A percentile compares a stretch with the other conserved stretches of the same genome.
Evolutionary conservation across 768 basidiomycete genomes (phyloP).

Genomic region (Russula abietina): DNA sequence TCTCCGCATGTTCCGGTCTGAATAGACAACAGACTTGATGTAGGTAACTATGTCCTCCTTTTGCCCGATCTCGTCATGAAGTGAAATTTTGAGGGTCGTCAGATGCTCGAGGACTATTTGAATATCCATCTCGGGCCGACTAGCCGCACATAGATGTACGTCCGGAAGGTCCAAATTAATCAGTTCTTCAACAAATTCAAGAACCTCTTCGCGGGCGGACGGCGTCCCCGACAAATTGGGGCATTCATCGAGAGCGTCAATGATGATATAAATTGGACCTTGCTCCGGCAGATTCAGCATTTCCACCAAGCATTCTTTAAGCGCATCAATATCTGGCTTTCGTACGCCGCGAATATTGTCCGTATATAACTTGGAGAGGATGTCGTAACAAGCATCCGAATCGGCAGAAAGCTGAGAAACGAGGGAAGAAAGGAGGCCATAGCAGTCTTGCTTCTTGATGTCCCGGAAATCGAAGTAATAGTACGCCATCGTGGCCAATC

Average conservation of each 20-base stretch:
- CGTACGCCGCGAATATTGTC: too few relatives aligned
- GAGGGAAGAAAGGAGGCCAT: constrained; percentile 4
- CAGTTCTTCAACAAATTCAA: neutral
- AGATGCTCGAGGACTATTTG: neutral
- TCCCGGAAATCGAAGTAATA: neutral
- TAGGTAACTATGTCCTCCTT: neutral
- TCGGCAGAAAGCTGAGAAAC: neutral
- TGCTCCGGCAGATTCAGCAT: neutral
- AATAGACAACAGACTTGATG: neutral
- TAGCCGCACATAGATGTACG: constrained; percentile 1
- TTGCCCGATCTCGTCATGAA: constrained; percentile 2
- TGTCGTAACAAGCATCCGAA: too few relatives aligned
- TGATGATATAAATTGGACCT: neutral
- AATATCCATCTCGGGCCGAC: constrained; percentile 10
- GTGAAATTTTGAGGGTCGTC: neutral
- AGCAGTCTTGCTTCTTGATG: neutral
- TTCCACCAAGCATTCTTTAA: neutral
- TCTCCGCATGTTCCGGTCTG: constrained; percentile 5
- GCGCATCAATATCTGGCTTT: neutral
- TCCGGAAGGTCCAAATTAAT: neutral
- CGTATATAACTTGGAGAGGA: too few relatives aligned
- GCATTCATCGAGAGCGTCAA: constrained; percentile 15
- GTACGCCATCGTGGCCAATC: too few relatives aligned
- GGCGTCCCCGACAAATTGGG: neutral
- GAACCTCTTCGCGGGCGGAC: neutral